Evolutionary conservation across 495 filamentous ascomycete species (phyloP).

Genomic region (Podospora pseudopauciseta): DNA sequence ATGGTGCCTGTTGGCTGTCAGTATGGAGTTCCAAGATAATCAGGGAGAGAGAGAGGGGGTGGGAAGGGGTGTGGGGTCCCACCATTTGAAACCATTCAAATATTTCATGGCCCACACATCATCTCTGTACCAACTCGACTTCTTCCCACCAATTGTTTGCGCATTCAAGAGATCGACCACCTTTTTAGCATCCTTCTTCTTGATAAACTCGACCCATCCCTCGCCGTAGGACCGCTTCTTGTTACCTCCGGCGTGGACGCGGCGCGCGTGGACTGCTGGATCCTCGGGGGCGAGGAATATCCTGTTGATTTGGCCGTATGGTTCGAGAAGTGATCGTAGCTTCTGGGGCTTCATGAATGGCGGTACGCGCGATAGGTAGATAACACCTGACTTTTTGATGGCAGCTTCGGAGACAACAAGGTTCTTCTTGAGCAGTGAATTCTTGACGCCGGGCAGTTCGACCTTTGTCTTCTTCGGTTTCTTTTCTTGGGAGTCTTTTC

Average conservation of each 20-base stretch:
- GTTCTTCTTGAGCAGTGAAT: slow-evolving; percentile 56
- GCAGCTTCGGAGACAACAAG: slow-evolving; percentile 55
- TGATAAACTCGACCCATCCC: slow-evolving; percentile 88
- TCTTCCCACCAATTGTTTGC: slow-evolving; percentile 76
- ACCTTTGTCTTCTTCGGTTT: slow-evolving; percentile 19
- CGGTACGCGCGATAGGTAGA: slow-evolving; percentile 87
- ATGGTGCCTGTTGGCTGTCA: slow-evolving; percentile 33
- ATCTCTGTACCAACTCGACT: slow-evolving; percentile 85
- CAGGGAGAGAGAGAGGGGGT: neutral
- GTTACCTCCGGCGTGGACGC: slow-evolving; percentile 70
- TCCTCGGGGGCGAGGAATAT: slow-evolving; percentile 87
- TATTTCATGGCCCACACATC: slow-evolving; percentile 83
- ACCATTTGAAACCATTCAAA: slow-evolving; percentile 79
- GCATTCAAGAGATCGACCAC: slow-evolving; percentile 85
- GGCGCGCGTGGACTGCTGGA: slow-evolving; percentile 52
- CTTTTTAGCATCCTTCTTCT: slow-evolving; percentile 63
- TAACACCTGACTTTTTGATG: slow-evolving; percentile 65
- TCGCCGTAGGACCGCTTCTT: slow-evolving; percentile 85
- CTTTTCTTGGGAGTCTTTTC: slow-evolving; percentile 21
- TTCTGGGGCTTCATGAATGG: slow-evolving; percentile 92
- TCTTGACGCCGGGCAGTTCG: slow-evolving; percentile 45
- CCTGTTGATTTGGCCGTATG: slow-evolving; percentile 74
- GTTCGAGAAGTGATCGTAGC: slow-evolving; percentile 69
- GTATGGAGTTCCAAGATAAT: neutral
- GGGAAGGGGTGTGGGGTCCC: neutral